Evolutionary conservation across 495 filamentous ascomycete species (phyloP), one percentile per base, ranked within the genome.

Genomic region (Trichoderma reesei): DNA sequence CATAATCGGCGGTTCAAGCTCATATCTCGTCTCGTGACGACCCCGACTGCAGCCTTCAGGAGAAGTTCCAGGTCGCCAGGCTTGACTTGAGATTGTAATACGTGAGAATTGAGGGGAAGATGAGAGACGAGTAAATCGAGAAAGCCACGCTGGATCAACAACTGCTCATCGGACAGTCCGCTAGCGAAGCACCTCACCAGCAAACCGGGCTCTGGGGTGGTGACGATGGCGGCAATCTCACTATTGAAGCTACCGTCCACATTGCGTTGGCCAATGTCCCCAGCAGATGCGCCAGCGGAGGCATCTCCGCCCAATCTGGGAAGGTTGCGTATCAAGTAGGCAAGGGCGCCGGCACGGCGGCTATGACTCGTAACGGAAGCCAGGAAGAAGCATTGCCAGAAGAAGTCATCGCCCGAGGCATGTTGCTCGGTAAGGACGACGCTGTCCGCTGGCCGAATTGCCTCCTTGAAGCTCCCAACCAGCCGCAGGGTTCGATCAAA

Each of bases 301-400:
- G 38, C 11, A 33, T 41, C 61, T 2, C n/a, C 8, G 61, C 74
- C 90, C 36, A 97, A 76, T 66, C 82, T 88, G 13, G 94, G 94
- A 13, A 99, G 79, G 68, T 85, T 85, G 63, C 91, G 88, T 34
- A 82, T 78, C 54, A 99, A 76, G 73, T 90, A 98, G 34, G 93
- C 90, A 63, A 99, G 76, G 26, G 91, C 90, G 34, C 94, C 94
- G 67, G 88, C 87, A 54, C 94, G 84, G 65, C 95, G 82, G 46
- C 84, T 89, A 34, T 89, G 80, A 70, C 90, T 92, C 6, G 93
- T 96, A 41, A 99, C 96, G 0, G 90, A 86, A 14, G 92, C 91
- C 42, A 98, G 80, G 68, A 99, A 96, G 67, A 99, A 88, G 73
- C 90, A 96, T 77, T 99, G 94, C 94, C 94, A 99, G 72, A 96